phyloP scores from a whole-genome alignment of 306 rosid species.

The Neltuma alba region DNA sequence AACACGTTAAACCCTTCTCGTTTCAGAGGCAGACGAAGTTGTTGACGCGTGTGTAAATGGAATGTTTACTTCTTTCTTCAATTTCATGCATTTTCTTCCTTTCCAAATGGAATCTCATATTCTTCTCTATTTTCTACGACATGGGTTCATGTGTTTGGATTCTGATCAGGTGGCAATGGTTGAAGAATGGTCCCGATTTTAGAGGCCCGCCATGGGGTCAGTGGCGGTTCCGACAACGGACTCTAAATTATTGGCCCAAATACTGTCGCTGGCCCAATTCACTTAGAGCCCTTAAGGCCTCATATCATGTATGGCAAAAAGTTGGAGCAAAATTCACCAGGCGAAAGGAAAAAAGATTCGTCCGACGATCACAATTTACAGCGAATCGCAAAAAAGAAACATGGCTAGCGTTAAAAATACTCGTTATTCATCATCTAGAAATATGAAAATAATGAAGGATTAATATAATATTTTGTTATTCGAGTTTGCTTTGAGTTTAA shows the following conservation, averaged over 20 bases:
- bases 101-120: neutral
- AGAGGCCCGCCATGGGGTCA: neutral
- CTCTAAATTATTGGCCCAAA: neutral
- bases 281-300: neutral
- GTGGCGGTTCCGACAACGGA: neutral
- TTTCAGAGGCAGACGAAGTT: constrained; percentile 23
- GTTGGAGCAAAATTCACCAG: neutral
- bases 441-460: neutral
- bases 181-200: neutral
- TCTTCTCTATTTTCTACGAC: neutral
- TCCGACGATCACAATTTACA: neutral
- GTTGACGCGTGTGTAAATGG: constrained; percentile 19
- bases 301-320: too few relatives aligned
- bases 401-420: neutral
- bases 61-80: neutral
- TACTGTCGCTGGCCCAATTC: neutral
- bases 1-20: neutral
- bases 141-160: neutral
- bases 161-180: neutral
- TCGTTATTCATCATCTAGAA: neutral
- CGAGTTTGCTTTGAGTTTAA: too few relatives aligned
- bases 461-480: too few relatives aligned
- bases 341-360: neutral
- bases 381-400: neutral
- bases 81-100: neutral